Evolutionary conservation across 805 yeast species (phyloP), one percentile per base, ranked within the genome.

Genomic region (Kodamaea leandrae): DNA sequence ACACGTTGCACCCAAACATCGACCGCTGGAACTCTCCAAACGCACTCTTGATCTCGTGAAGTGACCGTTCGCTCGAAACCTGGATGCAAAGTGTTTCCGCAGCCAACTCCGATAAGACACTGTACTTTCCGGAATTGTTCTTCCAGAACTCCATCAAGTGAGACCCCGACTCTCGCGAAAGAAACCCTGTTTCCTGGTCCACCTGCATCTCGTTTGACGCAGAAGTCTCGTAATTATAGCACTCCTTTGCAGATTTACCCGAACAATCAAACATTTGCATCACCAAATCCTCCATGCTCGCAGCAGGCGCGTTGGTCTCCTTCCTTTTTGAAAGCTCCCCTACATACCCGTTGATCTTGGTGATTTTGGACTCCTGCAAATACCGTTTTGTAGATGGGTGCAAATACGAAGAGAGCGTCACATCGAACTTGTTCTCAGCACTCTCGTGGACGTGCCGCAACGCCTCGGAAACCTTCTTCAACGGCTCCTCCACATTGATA

Each of bases 191-290:
- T 48, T 10, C 9, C 29, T 19, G n/a, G 33, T 42, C 6, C 42
- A 20, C 45, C 12, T 38, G 32, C 18, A 53, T 47, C 28, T 48
- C 51, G 23, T 43, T 48, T 2, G 47, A 41, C 6, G 52, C 51
- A 8, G 52, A 50, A 4, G 58, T 52, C 43, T 60, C 65, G 44
- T 55, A 60, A 13, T 36, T 34, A 34, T 55, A 46, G 26, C 59
- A 53, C 46, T 60, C 65, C 25, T 48, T 51, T 21, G 52, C 51
- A 2, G 58, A 44, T 23, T 47, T 57, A 4, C 63, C 64, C 6
- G 55, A 51, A 39, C 64, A 60, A 32, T 57, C 51, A 43, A 60
- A 60, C 15, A 49, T 42, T 28, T 51, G 45, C 53, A 58, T 44
- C 13, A 59, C 53, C 49, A 53, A 42, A 18, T 54, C 58, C 38